Conservation (phyloP, 2,329 filamentous ascomycete genomes). For the Pestalotiopsis sp. region DNA sequence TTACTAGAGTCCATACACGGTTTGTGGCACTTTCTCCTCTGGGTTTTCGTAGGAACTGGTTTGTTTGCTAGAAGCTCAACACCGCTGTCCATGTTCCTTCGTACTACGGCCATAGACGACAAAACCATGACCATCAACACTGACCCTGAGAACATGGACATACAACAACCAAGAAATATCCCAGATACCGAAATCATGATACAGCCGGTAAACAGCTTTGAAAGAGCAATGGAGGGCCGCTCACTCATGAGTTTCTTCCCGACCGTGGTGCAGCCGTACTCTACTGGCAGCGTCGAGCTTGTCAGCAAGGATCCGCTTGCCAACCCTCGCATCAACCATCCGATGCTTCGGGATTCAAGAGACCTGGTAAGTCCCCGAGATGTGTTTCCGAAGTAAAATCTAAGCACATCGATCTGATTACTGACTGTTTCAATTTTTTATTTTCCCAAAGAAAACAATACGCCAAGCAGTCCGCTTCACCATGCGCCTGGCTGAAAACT, state of each 20-base stretch:
- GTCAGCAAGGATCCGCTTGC: constrained; percentile 9
- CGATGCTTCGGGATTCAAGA: background rate
- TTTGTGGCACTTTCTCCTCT: constrained; percentile 31
- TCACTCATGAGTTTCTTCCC: constrained; percentile 14
- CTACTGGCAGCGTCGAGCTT: constrained; percentile 14
- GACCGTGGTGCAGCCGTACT: constrained; percentile 12
- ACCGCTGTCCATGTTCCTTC: constrained; percentile 24
- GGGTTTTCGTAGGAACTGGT: constrained; percentile 28
- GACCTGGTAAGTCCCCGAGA: background rate
- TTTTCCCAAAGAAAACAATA: background rate
- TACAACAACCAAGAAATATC: constrained; percentile 6
- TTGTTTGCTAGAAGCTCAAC: constrained; percentile 19
- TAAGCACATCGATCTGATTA: background rate
- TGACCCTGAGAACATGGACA: background rate
- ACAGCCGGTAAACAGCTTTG: constrained; percentile 11
- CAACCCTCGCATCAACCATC: constrained; percentile 10
- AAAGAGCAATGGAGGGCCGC: constrained; percentile 5
- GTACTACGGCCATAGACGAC: constrained; percentile 27
- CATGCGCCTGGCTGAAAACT: constrained; percentile 13
- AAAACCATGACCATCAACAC: constrained; percentile 23
- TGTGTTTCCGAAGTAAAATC: background rate
- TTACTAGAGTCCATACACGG: constrained; percentile 21
- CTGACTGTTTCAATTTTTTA: background rate
- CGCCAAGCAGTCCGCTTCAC: constrained; percentile 10
- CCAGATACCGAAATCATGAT: constrained; percentile 19